phyloP scores from a whole-genome alignment of 2,329 filamentous ascomycete species.

The Metarhizium anisopliae region DNA sequence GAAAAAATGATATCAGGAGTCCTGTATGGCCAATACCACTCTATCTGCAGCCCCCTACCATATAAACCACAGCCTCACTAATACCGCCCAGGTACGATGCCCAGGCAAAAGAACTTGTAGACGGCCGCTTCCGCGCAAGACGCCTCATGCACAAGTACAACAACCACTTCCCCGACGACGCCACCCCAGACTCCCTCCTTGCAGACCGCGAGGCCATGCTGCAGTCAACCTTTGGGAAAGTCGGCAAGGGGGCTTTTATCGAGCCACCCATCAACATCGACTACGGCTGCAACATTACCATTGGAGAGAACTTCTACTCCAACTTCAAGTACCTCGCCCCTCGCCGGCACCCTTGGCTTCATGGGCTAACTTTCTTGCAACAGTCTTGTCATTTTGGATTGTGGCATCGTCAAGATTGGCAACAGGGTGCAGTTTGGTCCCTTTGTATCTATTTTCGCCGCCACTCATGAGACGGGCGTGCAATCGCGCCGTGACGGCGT shows the following conservation, averaged over 20 bases:
- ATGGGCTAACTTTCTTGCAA: background rate
- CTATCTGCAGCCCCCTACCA: background rate
- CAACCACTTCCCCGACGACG: constrained; percentile 41
- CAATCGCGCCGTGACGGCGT: constrained; percentile 35
- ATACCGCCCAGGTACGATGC: constrained; percentile 37
- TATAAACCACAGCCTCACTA: background rate
- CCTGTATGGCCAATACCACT: constrained; percentile 30
- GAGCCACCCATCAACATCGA: constrained; percentile 55
- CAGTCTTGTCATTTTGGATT: constrained; percentile 58
- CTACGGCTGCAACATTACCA: constrained; percentile 55
- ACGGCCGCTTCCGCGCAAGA: constrained; percentile 44
- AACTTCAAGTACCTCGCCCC: constrained; percentile 30
- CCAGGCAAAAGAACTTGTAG: constrained; percentile 36
- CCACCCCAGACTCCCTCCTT: constrained; percentile 28
- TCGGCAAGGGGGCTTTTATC: constrained; percentile 45
- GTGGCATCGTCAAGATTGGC: constrained; percentile 61
- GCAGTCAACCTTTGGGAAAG: constrained; percentile 35
- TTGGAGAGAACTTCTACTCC: constrained; percentile 55
- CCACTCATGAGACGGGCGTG: constrained; percentile 61
- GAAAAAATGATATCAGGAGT: constrained; percentile 58
- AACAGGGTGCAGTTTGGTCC: constrained; percentile 64
- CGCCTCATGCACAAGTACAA: constrained; percentile 50
- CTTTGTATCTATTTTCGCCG: constrained; percentile 61
- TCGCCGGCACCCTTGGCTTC: background rate
- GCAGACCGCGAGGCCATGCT: constrained; percentile 37